phyloP scores from a whole-genome alignment of 371 early-diverging fungal species.

The Apophysomyces sp. region DNA sequence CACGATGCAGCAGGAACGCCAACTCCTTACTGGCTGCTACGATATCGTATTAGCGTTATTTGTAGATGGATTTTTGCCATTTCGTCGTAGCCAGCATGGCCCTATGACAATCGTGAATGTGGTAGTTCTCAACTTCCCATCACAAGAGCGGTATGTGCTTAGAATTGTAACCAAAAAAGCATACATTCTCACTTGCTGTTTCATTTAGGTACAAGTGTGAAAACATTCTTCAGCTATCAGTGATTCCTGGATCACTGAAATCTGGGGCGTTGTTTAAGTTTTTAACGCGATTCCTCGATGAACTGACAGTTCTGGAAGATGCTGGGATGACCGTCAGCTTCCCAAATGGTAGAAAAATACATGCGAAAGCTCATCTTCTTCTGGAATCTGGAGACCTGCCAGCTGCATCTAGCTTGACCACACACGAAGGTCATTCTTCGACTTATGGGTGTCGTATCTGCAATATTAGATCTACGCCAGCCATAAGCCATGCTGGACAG shows the following conservation, averaged over 20 bases:
- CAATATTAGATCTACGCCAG: no score
- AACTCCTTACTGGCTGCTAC: not conserved
- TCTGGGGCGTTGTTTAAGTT: not conserved
- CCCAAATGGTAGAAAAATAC: no score
- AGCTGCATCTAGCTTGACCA: no score
- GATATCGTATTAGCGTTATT: not conserved
- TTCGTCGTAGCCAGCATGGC: not conserved
- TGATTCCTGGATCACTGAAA: not conserved
- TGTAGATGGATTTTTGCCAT: constrained; percentile 3
- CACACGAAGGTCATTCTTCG: no score
- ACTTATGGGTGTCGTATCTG: no score
- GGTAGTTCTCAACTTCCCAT: not conserved
- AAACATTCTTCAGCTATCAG: constrained; percentile 2
- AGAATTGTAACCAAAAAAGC: no score
- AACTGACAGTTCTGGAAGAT: not conserved
- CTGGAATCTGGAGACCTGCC: no score
- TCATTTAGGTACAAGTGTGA: not conserved
- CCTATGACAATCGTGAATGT: constrained; percentile 4
- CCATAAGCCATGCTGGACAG: no score
- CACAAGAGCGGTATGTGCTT: not conserved
- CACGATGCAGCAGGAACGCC: not conserved
- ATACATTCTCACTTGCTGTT: no score
- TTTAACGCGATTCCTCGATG: constrained; percentile 5
- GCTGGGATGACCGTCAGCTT: not conserved
- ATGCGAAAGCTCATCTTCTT: no score